Evolutionary conservation across 2,329 filamentous ascomycete species (phyloP).

Genomic region (Lachnellula occidentalis): DNA sequence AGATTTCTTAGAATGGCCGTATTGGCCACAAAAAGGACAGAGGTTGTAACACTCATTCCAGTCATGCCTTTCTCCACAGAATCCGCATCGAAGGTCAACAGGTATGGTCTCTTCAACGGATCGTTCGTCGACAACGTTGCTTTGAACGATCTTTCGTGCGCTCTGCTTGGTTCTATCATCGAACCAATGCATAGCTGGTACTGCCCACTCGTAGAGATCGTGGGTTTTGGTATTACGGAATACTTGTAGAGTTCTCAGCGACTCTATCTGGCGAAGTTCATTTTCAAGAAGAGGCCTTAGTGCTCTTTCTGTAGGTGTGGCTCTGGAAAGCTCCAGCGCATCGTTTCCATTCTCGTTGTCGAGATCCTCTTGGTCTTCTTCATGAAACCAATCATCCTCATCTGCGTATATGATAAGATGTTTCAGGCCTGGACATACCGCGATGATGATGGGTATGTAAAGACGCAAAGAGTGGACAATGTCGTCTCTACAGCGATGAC

Average conservation of each 20-base stretch:
- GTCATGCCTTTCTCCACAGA: too few species aligned
- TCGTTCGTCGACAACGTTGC: background rate
- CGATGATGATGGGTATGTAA: background rate
- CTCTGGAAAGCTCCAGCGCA: too few species aligned
- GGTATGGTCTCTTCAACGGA: too few species aligned
- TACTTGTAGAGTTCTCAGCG: background rate
- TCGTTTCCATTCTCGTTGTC: too few species aligned
- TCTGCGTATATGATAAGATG: background rate
- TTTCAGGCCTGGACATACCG: background rate
- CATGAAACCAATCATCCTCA: background rate
- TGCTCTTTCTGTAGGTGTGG: background rate
- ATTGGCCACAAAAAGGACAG: too few species aligned
- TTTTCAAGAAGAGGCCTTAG: background rate
- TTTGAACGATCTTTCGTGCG: background rate
- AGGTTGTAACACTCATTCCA: too few species aligned
- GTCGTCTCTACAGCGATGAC: background rate
- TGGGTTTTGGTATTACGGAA: background rate
- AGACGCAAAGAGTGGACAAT: background rate
- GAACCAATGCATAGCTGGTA: background rate
- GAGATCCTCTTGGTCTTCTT: background rate
- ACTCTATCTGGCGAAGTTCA: background rate
- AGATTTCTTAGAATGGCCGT: too few species aligned
- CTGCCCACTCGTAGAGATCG: background rate
- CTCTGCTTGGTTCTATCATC: background rate
- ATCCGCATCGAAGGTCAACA: too few species aligned